Evolutionary conservation across 2,329 filamentous ascomycete species (phyloP).

Genomic region (Aspergillus sp.): DNA sequence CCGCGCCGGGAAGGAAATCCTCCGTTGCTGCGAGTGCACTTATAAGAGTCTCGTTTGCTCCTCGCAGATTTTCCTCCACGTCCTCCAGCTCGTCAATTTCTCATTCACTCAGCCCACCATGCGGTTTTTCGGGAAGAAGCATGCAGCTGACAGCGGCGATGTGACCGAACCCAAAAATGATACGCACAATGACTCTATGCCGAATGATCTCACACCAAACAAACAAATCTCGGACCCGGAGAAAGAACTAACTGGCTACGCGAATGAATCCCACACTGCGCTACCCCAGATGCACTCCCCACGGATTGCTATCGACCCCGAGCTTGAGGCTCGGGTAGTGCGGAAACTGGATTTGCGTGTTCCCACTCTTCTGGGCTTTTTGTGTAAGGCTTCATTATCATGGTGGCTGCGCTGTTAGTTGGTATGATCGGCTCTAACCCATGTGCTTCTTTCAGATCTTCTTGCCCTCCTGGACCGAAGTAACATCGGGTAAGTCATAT

Average conservation of each 20-base stretch:
- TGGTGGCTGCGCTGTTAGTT: not conserved
- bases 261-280: conserved; percentile 21
- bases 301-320: conserved; percentile 30
- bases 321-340: conserved; percentile 35
- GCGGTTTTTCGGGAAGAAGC: conserved; percentile 12
- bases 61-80: not conserved
- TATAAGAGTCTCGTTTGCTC: conserved; percentile 14
- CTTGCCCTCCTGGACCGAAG: conserved; percentile 51
- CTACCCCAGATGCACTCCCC: conserved; percentile 19
- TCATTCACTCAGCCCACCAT: conserved; percentile 2
- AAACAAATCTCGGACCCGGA: conserved; percentile 27
- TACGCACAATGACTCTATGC: not conserved
- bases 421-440: not conserved
- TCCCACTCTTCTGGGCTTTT: conserved; percentile 36
- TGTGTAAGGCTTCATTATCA: conserved; percentile 33
- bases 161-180: not conserved
- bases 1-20: conserved; percentile 13
- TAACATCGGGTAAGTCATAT: conserved; percentile 54
- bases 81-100: not conserved
- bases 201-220: conserved; percentile 23
- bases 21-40: conserved; percentile 9
- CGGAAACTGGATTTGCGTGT: conserved; percentile 39
- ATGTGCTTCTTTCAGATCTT: conserved; percentile 35
- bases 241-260: conserved; percentile 24
- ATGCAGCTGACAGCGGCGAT: not conserved